A percentile compares a stretch with the other conserved stretches of the same genome.
Conservation (phyloP, 306 rosid species). For the Luffa acutangula region DNA sequence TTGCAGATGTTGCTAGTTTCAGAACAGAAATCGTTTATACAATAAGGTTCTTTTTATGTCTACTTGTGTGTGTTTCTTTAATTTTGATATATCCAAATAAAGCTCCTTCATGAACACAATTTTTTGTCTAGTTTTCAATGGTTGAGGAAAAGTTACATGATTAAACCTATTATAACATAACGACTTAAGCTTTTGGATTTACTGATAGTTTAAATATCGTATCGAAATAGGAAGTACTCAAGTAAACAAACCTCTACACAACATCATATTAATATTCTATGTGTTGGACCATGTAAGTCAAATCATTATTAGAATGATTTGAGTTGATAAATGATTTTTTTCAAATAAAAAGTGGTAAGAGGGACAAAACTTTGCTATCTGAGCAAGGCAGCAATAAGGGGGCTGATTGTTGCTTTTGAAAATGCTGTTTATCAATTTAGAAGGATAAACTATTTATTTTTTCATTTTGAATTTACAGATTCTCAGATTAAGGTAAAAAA, state of each 20-base stretch:
- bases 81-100: not conserved
- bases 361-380: not conserved
- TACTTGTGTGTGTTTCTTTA: not conserved
- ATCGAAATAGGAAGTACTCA: not conserved
- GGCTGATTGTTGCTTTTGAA: not conserved
- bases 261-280: not conserved
- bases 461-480: slow-evolving; percentile 14
- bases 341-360: not conserved
- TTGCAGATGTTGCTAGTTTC: slow-evolving; percentile 56
- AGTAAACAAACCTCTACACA: not conserved
- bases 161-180: not conserved
- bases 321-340: not conserved
- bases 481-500: slow-evolving; percentile 10
- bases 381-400: not conserved
- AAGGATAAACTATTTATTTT: not conserved
- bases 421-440: not conserved
- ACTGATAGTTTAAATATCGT: not conserved
- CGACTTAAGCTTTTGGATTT: not conserved
- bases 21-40: slow-evolving; percentile 71
- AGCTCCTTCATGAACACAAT: not conserved
- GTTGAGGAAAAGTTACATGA: not conserved
- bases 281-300: not conserved
- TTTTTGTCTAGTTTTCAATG: not conserved
- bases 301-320: not conserved
- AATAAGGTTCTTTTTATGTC: slow-evolving; percentile 41